Evolutionary conservation across 257 asterid species (phyloP), one percentile per base, ranked within the genome.

Genomic region (Petrea volubilis): DNA sequence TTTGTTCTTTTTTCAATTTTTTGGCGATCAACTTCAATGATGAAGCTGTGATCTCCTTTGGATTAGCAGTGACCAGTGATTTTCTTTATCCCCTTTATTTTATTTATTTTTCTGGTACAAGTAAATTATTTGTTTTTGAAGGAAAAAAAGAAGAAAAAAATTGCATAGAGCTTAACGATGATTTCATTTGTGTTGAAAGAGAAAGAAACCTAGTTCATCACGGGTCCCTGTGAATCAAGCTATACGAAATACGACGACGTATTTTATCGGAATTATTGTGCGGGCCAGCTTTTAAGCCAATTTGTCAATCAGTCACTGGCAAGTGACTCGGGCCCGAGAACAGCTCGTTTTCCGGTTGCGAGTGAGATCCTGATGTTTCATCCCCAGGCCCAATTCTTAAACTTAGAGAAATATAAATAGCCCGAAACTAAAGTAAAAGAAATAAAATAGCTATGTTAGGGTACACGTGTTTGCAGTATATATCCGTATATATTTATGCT

Each of bases 91-190:
- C 6, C 28, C 14, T 33, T 57, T 1, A 18, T 36, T 1, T 2
- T 0, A 4, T 34, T 34, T 2, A 0, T 10, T 34, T 40, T 40
- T 7, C 0, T 2, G 46, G 31, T 24, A 13, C 31, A 23, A 29
- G 25, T 47, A 10, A 23, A 51, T 18, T 33, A 44, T 51, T 36
- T 14, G 24, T 53, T 28, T 15, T 52, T 31, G 0, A 51, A 31
- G 6, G 7, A 18, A 66, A 29, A 40, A 4, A 27, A 23, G 10
- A 7, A 50, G 58, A 29, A 40, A 1, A 27, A 38, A 9, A 46
- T 9, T 36, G 74, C 18, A 70, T 74, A 68, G 79, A 78, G 55
- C 38, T 34, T 78, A 74, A 60, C 80, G 74, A 40, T 25, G 67
- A 36, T 64, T 49, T 55, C 60, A 43, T 72, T 52, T 58, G 67